Evolutionary conservation across 345 rosid genomes (phyloP).

Genomic region (Acer campestre): DNA sequence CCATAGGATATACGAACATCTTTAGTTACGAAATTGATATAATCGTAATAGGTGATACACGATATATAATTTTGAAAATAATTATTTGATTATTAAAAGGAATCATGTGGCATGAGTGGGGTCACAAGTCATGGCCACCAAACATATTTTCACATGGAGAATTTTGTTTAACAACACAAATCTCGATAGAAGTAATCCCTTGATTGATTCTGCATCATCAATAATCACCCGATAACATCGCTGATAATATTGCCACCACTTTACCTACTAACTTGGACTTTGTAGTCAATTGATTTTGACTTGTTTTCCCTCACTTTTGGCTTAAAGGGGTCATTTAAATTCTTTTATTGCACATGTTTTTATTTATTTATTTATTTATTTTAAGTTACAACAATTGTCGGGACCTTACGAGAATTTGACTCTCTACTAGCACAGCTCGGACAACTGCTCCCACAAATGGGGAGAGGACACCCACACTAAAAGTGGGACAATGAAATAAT

Average conservation of each 20-base stretch:
- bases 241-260: neutral
- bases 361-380: no score
- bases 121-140: neutral
- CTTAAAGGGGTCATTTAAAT: neutral
- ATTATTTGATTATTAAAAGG: neutral
- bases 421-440: no score
- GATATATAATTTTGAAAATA: neutral
- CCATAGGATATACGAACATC: no score
- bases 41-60: no score
- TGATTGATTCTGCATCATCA: neutral
- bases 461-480: no score
- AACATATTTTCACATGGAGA: neutral
- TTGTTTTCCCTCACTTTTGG: neutral
- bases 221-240: constrained; percentile 1
- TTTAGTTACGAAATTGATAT: no score
- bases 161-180: neutral
- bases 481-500: no score
- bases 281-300: constrained; percentile 5
- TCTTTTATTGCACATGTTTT: no score
- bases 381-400: no score
- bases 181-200: neutral
- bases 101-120: neutral
- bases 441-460: no score
- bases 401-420: no score
- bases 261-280: constrained; percentile 3